Base-by-base conservation (phyloP, 129 eudicot species). In the Helichrysum umbraculigerum region DNA sequence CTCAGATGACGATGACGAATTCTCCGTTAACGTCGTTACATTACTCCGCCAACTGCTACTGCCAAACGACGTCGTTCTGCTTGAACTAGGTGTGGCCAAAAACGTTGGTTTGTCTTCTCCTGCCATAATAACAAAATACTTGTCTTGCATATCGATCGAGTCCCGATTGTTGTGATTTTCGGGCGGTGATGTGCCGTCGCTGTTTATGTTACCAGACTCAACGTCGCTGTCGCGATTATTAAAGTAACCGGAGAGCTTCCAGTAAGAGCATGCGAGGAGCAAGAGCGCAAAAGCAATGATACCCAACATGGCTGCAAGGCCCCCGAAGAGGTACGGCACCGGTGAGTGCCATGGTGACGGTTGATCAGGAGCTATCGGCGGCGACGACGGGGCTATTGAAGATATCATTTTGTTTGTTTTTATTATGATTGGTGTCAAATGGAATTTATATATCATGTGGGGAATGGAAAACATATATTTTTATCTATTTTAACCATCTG, bases 301-400 rank as follows among this genome's bases (percentile, higher is more conserved):
- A 29, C 86, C 96, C 79, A 90, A 56, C 91, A 90, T 90, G 61
- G 93, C 96, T 1, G 96, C 96, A 33, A 90, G 76, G n/a, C 96
- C 96, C 7, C 96, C 93, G 79, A 90, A 90, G 29, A 90, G 86
- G 81, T 90, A 90, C 19, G 96, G 93, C 21, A 90, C 85, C 72
- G 93, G 93, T 3, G 96, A 84, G 78, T 90, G 93, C 96, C 93
- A 88, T 19, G 86, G 88, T 12, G 96, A 87, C 57, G 86, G 70
- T 51, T 67, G 88, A 28, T 44, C 51, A 44, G 68, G 85, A 61
- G 71, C 37, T 7, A 28, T 51, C 61, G 70, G 79, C 61, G 64
- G 79, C 47, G 83, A 29, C 47, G 82, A 71, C 21, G 83, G 68
- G 58, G 81, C 20, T 22, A 74, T 25, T 39, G 81, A 50, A 32